Evolutionary conservation across 2,329 filamentous ascomycete genomes (phyloP), one percentile per base, ranked within the genome.

Genomic region (Lecanicillium sp.): DNA sequence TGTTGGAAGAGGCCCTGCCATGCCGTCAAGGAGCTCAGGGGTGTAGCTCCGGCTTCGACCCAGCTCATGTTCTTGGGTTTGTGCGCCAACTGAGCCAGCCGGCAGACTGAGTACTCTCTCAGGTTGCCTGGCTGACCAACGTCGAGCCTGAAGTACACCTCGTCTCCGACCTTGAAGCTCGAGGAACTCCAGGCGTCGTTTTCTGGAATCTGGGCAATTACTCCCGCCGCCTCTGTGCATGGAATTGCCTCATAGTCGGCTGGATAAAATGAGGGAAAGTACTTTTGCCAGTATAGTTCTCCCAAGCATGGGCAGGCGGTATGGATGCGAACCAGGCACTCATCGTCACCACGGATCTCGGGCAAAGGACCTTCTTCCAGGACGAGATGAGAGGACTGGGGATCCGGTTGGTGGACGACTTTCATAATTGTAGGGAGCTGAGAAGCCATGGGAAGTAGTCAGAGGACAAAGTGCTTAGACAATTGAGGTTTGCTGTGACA

Each of bases 151-250:
- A 49, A 57, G 41, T 54, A 64, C 15, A 64, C 56, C 37, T 59
- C 51, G 35, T 59, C 54, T 4, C 61, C 64, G 1, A 49, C 36
- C 11, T 50, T 48, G 45, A 67, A 66, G 42, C 13, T 31, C 10
- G 4, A 10, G 13, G 29, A 17, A 3, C 12, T 18, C n/a, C 28
- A 28, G 12, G 44, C 43, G n/a, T 50, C 49, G 18, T 38, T 35
- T 3, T 41, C 33, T 5, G 58, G 52, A 2, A 56, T 49, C 2
- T 47, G 42, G 14, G 59, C 54, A n/a, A 68, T 57, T n/a, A 54
- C 52, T 4, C 64, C 64, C 4, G 61, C 51, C 19, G 62, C 47
- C 46, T 68, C 64, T 25, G 61, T 59, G 43, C 62, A 52, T 4
- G 58, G 57, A 10, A 61, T 51, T n/a, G 52, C 52, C 33, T 54